Percentiles rank a stretch among this genome's conserved stretches.
Conservation (phyloP, 2,329 filamentous ascomycete genomes). For the Botrytis hyacinthi region DNA sequence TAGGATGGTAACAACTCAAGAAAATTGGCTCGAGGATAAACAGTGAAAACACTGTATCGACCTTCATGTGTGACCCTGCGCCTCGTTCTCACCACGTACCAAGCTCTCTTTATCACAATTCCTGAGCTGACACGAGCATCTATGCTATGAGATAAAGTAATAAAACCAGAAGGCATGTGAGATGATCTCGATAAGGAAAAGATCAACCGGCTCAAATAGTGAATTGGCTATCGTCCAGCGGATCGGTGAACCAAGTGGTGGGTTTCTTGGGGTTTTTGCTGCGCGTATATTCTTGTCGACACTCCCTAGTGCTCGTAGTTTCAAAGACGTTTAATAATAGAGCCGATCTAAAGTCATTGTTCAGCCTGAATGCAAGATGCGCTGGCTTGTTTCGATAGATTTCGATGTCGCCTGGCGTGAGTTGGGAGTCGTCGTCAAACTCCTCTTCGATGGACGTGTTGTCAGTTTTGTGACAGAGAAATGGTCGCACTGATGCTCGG, state of each 20-base stretch:
- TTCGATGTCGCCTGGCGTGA: neutral
- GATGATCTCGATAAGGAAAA: no score
- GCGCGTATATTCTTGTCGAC: neutral
- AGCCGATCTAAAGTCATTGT: neutral
- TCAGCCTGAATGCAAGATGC: neutral
- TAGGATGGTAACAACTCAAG: neutral
- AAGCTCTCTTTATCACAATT: no score
- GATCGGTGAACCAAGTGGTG: neutral
- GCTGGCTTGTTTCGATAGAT: neutral
- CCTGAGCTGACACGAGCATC: no score
- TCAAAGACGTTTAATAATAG: neutral
- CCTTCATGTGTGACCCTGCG: no score
- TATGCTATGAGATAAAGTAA: no score
- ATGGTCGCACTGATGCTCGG: constrained; percentile 1
- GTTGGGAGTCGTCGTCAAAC: neutral
- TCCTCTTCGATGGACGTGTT: neutral
- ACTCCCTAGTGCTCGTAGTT: neutral
- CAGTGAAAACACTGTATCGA: no score
- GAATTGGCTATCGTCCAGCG: constrained; percentile 13
- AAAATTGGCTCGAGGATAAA: neutral
- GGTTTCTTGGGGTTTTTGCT: neutral
- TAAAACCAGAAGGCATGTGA: no score
- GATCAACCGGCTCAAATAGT: neutral
- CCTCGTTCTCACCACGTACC: no score
- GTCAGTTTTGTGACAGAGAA: neutral